phyloP scores from a whole-genome alignment of 139 green algal species.

The Asterochloris erici region DNA sequence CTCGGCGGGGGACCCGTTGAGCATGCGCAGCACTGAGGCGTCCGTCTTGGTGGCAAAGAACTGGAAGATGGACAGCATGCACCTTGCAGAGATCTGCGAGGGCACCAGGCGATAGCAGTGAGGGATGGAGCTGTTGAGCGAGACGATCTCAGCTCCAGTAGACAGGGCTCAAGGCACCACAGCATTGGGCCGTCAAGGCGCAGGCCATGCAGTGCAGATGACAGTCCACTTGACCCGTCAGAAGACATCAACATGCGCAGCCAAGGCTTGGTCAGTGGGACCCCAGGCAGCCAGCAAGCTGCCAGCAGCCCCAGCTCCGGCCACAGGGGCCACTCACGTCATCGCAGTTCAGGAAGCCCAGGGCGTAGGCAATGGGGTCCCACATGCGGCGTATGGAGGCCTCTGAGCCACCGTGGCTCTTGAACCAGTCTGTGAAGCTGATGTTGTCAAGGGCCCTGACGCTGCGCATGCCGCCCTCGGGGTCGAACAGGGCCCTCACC shows the following conservation, averaged over 20 bases:
- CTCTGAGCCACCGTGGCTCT: slow-evolving; percentile 71
- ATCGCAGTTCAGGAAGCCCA: slow-evolving; percentile 97
- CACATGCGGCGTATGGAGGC: slow-evolving; percentile 93
- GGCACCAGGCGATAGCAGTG: too few species aligned
- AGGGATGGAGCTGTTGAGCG: too few species aligned
- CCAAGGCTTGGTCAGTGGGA: too few species aligned
- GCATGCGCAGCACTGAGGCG: slow-evolving; percentile 90
- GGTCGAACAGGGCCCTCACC: slow-evolving; percentile 87
- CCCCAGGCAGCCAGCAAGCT: too few species aligned
- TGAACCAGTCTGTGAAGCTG: slow-evolving; percentile 93
- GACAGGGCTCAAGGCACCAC: too few species aligned
- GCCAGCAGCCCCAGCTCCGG: not conserved
- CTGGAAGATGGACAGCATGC: slow-evolving; percentile 97
- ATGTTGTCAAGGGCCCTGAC: slow-evolving; percentile 84
- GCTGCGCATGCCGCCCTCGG: slow-evolving; percentile 87
- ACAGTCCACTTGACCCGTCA: too few species aligned
- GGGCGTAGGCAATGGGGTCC: slow-evolving; percentile 95
- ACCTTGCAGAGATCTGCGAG: slow-evolving; percentile 85
- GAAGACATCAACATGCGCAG: too few species aligned
- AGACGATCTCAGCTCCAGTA: too few species aligned
- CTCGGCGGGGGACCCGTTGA: slow-evolving; percentile 89
- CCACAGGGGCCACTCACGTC: slow-evolving; percentile 28
- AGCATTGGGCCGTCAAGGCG: too few species aligned
- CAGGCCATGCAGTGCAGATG: too few species aligned
- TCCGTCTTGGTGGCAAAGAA: slow-evolving; percentile 99